phyloP scores from a whole-genome alignment of 1,284 basidiomycete genomes.

The Earliella scabrosa region DNA sequence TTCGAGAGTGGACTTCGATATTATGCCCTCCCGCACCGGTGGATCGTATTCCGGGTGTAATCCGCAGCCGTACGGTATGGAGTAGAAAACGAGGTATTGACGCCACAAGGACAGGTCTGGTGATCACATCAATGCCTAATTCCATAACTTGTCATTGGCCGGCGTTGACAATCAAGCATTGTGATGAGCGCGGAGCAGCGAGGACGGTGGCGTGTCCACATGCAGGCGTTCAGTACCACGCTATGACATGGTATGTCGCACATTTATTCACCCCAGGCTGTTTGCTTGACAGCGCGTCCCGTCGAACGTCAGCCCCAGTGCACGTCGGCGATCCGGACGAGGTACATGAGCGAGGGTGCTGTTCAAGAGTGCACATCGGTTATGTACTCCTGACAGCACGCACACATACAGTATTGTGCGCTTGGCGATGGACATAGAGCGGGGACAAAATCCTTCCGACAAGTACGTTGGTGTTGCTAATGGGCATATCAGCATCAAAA shows the following conservation, averaged over 20 bases:
- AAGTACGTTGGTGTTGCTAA: not conserved
- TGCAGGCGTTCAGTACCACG: not conserved
- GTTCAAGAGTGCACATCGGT: not conserved
- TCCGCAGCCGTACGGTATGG: not conserved
- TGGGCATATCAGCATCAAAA: not conserved
- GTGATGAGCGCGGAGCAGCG: not conserved
- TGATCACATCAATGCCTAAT: not conserved
- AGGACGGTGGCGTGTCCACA: not conserved
- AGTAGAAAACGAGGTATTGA: not conserved
- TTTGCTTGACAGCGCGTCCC: not conserved
- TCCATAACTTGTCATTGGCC: not conserved
- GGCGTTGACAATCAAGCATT: not conserved
- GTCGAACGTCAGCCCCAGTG: not conserved
- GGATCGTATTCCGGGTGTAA: too few species aligned
- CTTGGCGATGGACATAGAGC: not conserved
- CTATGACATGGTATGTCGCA: not conserved
- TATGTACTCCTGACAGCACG: not conserved
- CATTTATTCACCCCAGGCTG: not conserved
- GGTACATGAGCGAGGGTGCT: not conserved
- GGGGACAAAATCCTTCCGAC: not conserved
- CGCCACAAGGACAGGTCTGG: not conserved
- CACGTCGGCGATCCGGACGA: not conserved
- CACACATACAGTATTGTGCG: too few species aligned
- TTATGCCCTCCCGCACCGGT: not conserved
- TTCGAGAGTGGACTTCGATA: not conserved